These are phyloP conservation scores for Epichloe sibirici DNA, from an alignment of 2,329 filamentous ascomycete species.

Conservation along the genomic window DNA sequence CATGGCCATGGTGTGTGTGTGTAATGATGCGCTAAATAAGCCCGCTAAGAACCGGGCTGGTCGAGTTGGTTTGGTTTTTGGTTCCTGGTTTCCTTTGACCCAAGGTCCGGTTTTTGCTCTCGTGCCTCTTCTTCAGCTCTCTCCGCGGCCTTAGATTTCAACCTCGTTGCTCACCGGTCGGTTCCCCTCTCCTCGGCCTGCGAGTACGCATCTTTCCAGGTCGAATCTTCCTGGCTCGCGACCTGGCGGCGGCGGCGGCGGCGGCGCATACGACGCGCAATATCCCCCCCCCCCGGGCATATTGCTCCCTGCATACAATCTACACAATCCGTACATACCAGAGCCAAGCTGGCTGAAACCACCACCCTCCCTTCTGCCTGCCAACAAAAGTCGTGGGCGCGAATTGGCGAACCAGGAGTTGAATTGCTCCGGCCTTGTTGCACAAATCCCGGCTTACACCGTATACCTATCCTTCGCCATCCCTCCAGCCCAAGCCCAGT, in stretches of 20 bases:
- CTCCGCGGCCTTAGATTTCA: not conserved
- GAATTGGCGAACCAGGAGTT: constrained; percentile 1
- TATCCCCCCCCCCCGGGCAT: too few species aligned
- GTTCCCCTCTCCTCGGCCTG: not conserved
- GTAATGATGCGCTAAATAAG: too few species aligned
- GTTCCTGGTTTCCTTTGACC: not conserved
- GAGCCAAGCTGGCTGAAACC: not conserved
- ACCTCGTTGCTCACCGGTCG: not conserved
- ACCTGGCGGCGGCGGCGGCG: too few species aligned
- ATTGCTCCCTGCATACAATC: too few species aligned
- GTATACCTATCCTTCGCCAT: not conserved
- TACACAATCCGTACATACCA: too few species aligned
- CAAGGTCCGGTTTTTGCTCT: not conserved
- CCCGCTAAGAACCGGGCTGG: not conserved
- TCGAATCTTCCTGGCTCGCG: too few species aligned
- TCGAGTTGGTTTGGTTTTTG: not conserved
- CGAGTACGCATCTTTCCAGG: too few species aligned
- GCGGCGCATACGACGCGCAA: too few species aligned
- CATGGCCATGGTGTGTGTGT: too few species aligned
- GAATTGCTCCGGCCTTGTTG: not conserved
- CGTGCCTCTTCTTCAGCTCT: not conserved
- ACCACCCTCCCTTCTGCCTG: not conserved
- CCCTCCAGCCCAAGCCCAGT: constrained; percentile 3
- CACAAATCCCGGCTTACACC: not conserved
- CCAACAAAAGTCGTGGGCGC: not conserved